Base-by-base conservation (phyloP, 2,329 filamentous ascomycete genomes). In the Metarhizium rileyi region DNA sequence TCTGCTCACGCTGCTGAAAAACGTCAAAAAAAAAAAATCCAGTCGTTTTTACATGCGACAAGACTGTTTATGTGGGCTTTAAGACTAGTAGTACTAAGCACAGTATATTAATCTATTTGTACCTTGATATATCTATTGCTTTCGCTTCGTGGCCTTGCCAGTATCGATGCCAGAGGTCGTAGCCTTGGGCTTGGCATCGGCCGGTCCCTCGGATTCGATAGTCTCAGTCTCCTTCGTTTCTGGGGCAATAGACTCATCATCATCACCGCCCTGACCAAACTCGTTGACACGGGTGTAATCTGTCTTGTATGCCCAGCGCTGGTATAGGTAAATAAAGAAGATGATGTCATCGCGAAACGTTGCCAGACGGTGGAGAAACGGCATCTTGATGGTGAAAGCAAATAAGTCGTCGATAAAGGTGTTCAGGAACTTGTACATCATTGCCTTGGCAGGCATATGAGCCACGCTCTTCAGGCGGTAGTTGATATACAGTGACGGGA, bases 321-420 rank as follows among this genome's bases (percentile, higher is more conserved):
- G 93, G 70, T 98, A 98, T 4, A 98, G 60, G 71, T 96, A 98
- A 52, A 98, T 77, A 65, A 98, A 98, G 77, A 98, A 98, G 64
- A 98, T 97, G 56, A 98, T 77, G 63, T 98, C 93, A 65, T 98
- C 93, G 53, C 93, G 79, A 55, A 98, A 78, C 0, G 93, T 97
- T 1, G 93, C 90, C 46, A 98, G 75, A 16, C 93, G 82, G 68
- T 98, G 93, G 47, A 98, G 76, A 54, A 90, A 81, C 1, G 93
- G 93, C 93, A 98, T 98, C 73, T 97, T 97, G 74, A 98, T 96
- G 36, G 93, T 98, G 63, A 97, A 98, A 2, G 93, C 93, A 63
- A 98, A 98, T 28, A 98, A 75, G 64, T 98, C 93, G 68, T 98
- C 93, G 66, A 98, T 97, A 67, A 98, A 98, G 5, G 93, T 97